Base-by-base conservation (phyloP, 2,329 filamentous ascomycete species). In the Fusarium sp. region DNA sequence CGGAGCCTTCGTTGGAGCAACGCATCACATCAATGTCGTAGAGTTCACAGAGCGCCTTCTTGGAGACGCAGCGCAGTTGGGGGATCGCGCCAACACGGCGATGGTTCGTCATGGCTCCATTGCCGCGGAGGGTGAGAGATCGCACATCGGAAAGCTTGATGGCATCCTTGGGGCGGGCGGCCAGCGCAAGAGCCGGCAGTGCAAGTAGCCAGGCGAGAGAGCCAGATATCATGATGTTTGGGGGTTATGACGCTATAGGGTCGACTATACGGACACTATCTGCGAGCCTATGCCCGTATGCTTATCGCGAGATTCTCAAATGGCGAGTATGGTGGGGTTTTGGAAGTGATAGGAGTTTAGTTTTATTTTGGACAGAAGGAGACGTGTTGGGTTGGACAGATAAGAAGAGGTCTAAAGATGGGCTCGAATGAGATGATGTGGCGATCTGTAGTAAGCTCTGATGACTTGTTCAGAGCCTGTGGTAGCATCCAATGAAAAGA, bases 11-110 rank as follows among this genome's bases (percentile, higher is more conserved):
- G 83, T 98, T 98, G 70, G 88, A 92, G 87, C 95, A 99, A 77
- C 94, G 93, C 92, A 98, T 93, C 17, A 92, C 85, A 75, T 97
- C 93, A 69, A 97, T 84, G 31, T 89, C 83, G 84, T 95, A 92
- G 62, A 95, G 87, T 42, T 87, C 81, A 84, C 91, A 93, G 64
- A 92, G 81, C 58, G 86, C 85, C 13, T 84, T 86, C 58, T 90
- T 87, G 33, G 93, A 94, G 61, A 92, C 83, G 84, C 95, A 98
- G 77, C 86, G 88, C 18, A 98, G 88, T 84, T 97, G 92, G 0
- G 94, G 94, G 50, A 95, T 88, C 29, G 95, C 84, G 27, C 90
- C 79, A 41, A 94, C 89, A 70, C 95, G 94, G 33, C 94, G 93
- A 78, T 93, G 88, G 41, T 90, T 89, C 1, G 95, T 98, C 76